Evolutionary conservation across 1,284 basidiomycete species (phyloP), one percentile per base, ranked within the genome.

Genomic region (Exsudoporus floridanus): DNA sequence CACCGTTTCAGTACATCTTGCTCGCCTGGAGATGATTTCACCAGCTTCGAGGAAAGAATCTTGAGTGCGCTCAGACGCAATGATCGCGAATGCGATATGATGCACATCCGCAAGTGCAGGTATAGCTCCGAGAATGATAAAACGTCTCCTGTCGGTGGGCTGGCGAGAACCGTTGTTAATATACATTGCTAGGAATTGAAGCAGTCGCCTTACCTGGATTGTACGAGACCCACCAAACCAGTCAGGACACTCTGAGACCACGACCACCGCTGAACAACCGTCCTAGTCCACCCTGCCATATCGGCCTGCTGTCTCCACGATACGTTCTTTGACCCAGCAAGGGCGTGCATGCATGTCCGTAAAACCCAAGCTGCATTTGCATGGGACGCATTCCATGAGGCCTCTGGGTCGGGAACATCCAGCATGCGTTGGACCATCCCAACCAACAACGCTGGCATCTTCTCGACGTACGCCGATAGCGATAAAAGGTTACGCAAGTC

Each of bases 1-100:
- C 87, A 88, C 19, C 80, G 77, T 54, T 81, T 78, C 50, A 90
- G 68, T 1, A 87, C 75, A 30, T 86, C 83, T 25, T 79, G 75
- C 19, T 83, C 76, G 25, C 73, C 75, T 2, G 72, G 60, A 4
- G 74, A 63, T 0, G 70, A 63, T 19, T 72, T 59, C 4, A 84
- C 69, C 7, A 80, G 59, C 5, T 73, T 71, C 6, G 67, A 71
- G n/a, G 73, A 67, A 9, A 90, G 75, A 2, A 90, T 70, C 18
- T 79, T 76, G 4, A 91, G 73, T 0, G 76, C 73, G 31, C 73
- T 73, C 3, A 87, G 72, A 18, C 89, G 80, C 13, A 84, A 67
- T 2, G 70, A 55, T 13, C 75, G 80, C 3, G 81, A 83, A 64
- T 88, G 83, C 0, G 84, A 88, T 10, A 85, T 64, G 6, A 89